These are phyloP conservation scores for Skeletonema potamos DNA, from an alignment of 108 stramenopile genomes.

Conservation along the genomic window DNA sequence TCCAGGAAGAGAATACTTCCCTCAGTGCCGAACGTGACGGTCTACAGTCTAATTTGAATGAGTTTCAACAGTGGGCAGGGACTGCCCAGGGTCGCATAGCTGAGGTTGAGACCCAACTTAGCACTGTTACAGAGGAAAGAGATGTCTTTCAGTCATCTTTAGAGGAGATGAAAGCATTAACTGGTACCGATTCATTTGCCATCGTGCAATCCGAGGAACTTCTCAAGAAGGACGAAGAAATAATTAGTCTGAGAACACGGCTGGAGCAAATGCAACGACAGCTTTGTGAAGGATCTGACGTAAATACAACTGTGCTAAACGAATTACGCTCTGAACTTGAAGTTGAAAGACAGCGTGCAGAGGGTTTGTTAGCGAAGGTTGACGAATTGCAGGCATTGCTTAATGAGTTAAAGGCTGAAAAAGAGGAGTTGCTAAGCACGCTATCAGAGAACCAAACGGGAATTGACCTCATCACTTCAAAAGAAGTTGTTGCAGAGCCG, in stretches of 20 bases:
- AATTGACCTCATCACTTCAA: constrained; percentile 7
- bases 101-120: constrained; percentile 44
- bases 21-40: constrained; percentile 38
- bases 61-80: constrained; percentile 64
- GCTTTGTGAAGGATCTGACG: constrained; percentile 29
- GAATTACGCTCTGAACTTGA: constrained; percentile 26
- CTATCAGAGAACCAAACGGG: constrained; percentile 19
- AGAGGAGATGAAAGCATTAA: constrained; percentile 1
- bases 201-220: constrained; percentile 20
- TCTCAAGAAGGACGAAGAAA: constrained; percentile 31
- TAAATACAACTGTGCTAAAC: constrained; percentile 26
- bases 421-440: constrained; percentile 15
- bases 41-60: constrained; percentile 40
- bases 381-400: neutral
- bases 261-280: constrained; percentile 22
- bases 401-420: constrained; percentile 10
- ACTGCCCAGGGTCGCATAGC: constrained; percentile 52
- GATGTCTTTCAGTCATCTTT: constrained; percentile 16
- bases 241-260: constrained; percentile 12
- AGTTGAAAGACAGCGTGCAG: constrained; percentile 21
- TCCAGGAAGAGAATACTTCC: constrained; percentile 36
- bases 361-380: constrained; percentile 5
- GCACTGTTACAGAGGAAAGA: constrained; percentile 20
- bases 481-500: neutral
- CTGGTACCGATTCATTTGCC: neutral